These are phyloP conservation scores for Pseudotulostoma volvatum DNA, from an alignment of 495 filamentous ascomycete genomes.

Conservation along the genomic window DNA sequence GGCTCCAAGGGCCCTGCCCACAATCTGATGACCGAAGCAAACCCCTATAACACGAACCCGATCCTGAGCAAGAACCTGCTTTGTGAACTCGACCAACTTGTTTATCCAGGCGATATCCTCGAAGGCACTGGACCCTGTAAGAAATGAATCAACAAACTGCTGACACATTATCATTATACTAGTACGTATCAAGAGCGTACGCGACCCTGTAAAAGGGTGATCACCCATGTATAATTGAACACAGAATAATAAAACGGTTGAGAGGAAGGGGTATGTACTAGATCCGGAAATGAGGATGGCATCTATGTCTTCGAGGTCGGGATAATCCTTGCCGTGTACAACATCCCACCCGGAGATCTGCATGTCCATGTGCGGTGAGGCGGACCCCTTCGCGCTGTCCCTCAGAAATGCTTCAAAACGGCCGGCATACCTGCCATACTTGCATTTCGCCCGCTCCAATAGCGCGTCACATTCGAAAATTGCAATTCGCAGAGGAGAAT, in stretches of 20 bases:
- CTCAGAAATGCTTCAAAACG: constrained; percentile 51
- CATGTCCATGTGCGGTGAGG: constrained; percentile 30
- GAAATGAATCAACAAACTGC: neutral
- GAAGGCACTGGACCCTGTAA: constrained; percentile 39
- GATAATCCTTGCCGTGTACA: constrained; percentile 42
- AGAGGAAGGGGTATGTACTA: constrained; percentile 22
- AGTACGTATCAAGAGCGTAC: too few relatives aligned
- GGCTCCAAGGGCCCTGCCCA: constrained; percentile 56
- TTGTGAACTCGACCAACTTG: constrained; percentile 53
- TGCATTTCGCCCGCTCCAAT: constrained; percentile 32
- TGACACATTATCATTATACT: neutral
- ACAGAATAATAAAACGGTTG: too few relatives aligned
- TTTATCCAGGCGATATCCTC: constrained; percentile 63
- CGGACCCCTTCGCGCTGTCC: constrained; percentile 25
- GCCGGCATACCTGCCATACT: constrained; percentile 57
- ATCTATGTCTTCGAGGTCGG: constrained; percentile 56
- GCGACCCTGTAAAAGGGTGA: too few relatives aligned
- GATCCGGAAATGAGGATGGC: constrained; percentile 71
- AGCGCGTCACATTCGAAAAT: constrained; percentile 73
- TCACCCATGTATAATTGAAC: too few relatives aligned
- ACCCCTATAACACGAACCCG: constrained; percentile 58
- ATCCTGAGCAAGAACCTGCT: constrained; percentile 36
- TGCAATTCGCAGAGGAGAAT: constrained; percentile 55
- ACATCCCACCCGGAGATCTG: constrained; percentile 53
- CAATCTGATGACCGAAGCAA: constrained; percentile 87